Percentiles rank a stretch among this genome's conserved stretches.
phyloP scores from a whole-genome alignment of 148 eudicot genomes.

The Chenopodium quinoa region DNA sequence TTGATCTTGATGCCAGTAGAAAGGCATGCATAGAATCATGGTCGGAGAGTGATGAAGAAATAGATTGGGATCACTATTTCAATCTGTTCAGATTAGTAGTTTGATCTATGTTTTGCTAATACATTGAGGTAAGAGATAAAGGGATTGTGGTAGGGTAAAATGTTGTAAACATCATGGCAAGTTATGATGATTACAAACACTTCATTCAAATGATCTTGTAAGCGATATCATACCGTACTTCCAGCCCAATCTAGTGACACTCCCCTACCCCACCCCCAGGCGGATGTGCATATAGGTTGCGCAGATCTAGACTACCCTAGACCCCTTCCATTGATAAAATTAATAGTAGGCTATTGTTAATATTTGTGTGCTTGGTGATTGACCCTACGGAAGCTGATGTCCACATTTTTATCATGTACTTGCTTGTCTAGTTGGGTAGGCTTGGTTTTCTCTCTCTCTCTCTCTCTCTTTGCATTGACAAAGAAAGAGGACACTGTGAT shows the following conservation, averaged over 20 bases:
- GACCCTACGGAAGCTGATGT: not conserved
- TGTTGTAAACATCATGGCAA: not conserved
- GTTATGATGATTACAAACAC: not conserved
- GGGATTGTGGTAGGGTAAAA: not conserved
- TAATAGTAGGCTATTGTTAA: not conserved
- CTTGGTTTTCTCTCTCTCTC: not conserved
- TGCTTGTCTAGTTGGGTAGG: not conserved
- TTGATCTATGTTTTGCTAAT: not conserved
- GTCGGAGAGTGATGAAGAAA: not conserved
- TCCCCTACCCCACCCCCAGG: not conserved
- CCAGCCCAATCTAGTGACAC: not conserved
- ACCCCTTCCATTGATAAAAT: not conserved
- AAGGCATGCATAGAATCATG: not conserved
- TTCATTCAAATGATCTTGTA: not conserved
- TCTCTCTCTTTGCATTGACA: not conserved
- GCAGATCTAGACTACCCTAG: not conserved
- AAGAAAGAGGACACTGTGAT: not conserved
- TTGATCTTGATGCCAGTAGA: not conserved
- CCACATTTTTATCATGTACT: not conserved
- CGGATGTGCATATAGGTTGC: not conserved
- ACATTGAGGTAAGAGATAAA: not conserved
- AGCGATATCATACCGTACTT: not conserved
- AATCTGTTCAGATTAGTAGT: not conserved
- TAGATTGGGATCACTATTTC: not conserved
- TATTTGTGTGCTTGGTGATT: not conserved